A percentile compares a stretch with the other conserved stretches of the same genome.
These are phyloP conservation scores for Micromonas pusilla DNA, from an alignment of 139 green algal genomes.

Conservation along the genomic window DNA sequence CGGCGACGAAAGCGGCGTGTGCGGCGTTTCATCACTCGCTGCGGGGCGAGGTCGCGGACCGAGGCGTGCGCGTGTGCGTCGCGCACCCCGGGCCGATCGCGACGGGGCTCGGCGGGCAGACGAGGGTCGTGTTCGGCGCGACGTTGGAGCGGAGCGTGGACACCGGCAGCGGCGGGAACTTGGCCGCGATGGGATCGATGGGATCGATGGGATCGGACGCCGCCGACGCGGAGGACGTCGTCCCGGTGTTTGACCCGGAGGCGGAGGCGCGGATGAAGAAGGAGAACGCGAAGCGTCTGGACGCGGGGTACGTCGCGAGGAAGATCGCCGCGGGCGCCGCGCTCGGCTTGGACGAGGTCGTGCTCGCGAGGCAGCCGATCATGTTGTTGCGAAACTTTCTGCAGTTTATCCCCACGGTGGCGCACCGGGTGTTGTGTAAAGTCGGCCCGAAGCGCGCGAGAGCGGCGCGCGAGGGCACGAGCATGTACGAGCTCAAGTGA, in stretches of 20 bases:
- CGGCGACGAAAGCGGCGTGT: slow-evolving; percentile 16
- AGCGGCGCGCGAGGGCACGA: slow-evolving; percentile 1
- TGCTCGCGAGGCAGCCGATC: slow-evolving; percentile 21
- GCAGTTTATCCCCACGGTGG: slow-evolving; percentile 21
- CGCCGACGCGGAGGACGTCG: neutral
- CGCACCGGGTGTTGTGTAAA: slow-evolving; percentile 12
- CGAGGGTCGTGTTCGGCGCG: slow-evolving; percentile 8
- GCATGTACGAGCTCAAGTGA: slow-evolving; percentile 14
- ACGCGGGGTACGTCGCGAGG: neutral
- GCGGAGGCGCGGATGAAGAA: neutral
- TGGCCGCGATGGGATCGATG: too few relatives aligned
- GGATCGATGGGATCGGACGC: too few relatives aligned
- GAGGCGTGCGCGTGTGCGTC: slow-evolving; percentile 11
- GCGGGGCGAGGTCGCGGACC: slow-evolving; percentile 15
- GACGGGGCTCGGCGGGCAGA: slow-evolving; percentile 13
- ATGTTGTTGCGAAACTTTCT: slow-evolving; percentile 12
- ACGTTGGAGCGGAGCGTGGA: too few relatives aligned
- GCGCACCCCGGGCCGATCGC: slow-evolving; percentile 17
- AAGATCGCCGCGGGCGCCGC: neutral
- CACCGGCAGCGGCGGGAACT: too few relatives aligned
- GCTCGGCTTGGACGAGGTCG: neutral
- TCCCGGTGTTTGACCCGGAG: too few relatives aligned
- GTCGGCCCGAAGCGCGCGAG: slow-evolving; percentile 22
- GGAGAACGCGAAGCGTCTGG: neutral
- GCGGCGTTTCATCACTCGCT: slow-evolving; percentile 12